phyloP scores from a whole-genome alignment of 2,329 filamentous ascomycete species.

The Cephalotrichum gorgonifer region DNA sequence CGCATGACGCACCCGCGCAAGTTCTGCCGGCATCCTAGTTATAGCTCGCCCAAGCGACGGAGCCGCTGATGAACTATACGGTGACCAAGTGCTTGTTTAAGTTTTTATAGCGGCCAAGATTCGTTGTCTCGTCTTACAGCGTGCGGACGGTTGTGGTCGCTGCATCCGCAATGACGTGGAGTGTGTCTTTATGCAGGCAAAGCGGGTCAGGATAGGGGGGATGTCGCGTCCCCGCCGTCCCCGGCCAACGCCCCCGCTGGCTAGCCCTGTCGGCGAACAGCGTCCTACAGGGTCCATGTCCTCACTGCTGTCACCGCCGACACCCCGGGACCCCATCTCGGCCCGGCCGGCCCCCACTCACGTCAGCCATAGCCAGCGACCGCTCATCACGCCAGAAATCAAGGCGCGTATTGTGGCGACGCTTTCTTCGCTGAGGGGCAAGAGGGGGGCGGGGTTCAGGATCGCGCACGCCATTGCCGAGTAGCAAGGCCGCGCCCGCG shows the following conservation, averaged over 20 bases:
- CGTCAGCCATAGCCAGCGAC: not conserved
- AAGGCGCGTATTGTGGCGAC: not conserved
- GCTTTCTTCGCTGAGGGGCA: slow-evolving; percentile 8
- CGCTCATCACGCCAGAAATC: slow-evolving; percentile 1
- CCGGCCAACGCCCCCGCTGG: not conserved
- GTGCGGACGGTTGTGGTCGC: slow-evolving; percentile 2
- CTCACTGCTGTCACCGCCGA: not conserved
- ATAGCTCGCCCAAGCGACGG: not conserved
- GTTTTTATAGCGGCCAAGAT: slow-evolving; percentile 5
- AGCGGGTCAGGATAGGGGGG: not conserved
- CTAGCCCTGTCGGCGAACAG: not conserved
- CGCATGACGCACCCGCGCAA: not conserved
- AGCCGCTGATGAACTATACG: not conserved
- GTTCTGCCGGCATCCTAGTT: not conserved
- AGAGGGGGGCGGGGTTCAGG: slow-evolving; percentile 10
- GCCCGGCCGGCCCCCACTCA: not conserved
- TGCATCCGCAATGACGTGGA: slow-evolving; percentile 1
- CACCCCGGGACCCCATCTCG: not conserved
- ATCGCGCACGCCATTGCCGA: too few relatives aligned
- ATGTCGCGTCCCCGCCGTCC: not conserved
- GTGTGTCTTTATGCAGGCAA: slow-evolving; percentile 5
- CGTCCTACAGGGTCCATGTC: not conserved
- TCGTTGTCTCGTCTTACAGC: slow-evolving; percentile 3
- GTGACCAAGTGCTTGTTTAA: slow-evolving; percentile 5
- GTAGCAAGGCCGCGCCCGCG: too few relatives aligned